phyloP scores from a whole-genome alignment of 2,329 filamentous ascomycete genomes.

The Sclerotinia nivalis region DNA sequence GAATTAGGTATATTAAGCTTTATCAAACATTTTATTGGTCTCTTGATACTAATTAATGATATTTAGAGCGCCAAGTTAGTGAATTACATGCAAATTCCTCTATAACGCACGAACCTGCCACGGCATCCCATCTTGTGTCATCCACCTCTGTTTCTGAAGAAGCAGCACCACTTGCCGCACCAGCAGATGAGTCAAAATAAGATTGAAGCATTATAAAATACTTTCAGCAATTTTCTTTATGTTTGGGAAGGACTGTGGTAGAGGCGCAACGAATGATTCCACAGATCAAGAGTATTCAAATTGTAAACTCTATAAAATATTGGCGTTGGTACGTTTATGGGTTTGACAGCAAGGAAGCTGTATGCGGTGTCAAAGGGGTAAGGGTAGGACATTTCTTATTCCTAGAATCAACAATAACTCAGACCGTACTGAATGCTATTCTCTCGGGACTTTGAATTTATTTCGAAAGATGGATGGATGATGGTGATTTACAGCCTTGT shows the following conservation, averaged over 20 bases:
- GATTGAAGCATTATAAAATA: constrained; percentile 22
- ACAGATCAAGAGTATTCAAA: constrained; percentile 17
- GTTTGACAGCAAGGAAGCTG: constrained; percentile 13
- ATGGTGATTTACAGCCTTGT: constrained; percentile 16
- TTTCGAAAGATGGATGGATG: background rate
- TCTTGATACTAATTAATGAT: constrained; percentile 21
- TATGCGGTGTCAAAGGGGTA: background rate
- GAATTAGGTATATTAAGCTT: constrained; percentile 62
- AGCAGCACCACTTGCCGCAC: constrained; percentile 14
- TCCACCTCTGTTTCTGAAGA: constrained; percentile 40
- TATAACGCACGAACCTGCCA: constrained; percentile 40
- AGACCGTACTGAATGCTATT: background rate
- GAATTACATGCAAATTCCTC: constrained; percentile 37
- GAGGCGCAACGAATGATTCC: constrained; percentile 10
- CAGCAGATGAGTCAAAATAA: constrained; percentile 27
- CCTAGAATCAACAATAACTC: constrained; percentile 15
- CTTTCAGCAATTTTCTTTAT: background rate
- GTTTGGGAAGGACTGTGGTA: constrained; percentile 9
- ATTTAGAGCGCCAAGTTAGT: constrained; percentile 37
- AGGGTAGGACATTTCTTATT: constrained; percentile 3
- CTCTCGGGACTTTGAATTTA: background rate
- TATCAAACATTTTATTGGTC: background rate
- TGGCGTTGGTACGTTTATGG: background rate
- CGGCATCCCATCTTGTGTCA: constrained; percentile 37
- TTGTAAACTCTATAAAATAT: constrained; percentile 10